Base-by-base conservation (phyloP, 2,329 filamentous ascomycete species). In the Drechslerella coelobrocha region DNA sequence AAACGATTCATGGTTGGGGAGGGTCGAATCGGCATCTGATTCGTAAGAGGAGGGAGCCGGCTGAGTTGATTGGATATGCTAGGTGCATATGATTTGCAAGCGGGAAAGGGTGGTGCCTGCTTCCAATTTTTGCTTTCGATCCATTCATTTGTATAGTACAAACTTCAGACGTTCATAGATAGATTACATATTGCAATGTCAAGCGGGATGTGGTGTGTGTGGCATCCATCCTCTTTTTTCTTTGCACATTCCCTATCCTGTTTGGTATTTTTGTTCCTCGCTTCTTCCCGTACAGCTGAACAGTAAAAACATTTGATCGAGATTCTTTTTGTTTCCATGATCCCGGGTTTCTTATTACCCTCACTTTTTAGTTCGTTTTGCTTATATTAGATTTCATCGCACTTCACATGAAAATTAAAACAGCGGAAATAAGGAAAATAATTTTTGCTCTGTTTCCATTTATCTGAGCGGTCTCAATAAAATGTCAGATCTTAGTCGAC, bases 261-360 rank as follows among this genome's bases (percentile, higher is more conserved):
- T 2, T 41, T 34, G 12, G 24, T 34, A 14, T 55, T 55, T 34
- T 55, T 55, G 47, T 60, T 43, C 48, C 68, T 72, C 61, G 60
- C 68, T 66, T 72, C 51, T 66, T 72, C 57, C 60, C 68, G 60
- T 65, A 56, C 55, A 65, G 61, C 68, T 71, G 66, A 59, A 71
- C 39, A 62, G 24, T 27, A 23, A 51, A 23, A 31, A 31, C 12
- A 19, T 27, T 9, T 51, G 47, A 51, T 51, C 47, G 47, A 51
- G 27, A 51, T 27, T 27, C 19, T 23, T 48, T 71, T 63, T 63
- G 62, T 69, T 59, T 23, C 62, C 41, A 68, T 71, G 59, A 59
- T 57, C 53, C 52, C 27, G 63, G 52, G 24, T 50, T 41, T 23
- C 21, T 56, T 45, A 45, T 29, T 68, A 27, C 17, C 27, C 27